phyloP scores from a whole-genome alignment of 441 rosid species.

The Brassica balearica region DNA sequence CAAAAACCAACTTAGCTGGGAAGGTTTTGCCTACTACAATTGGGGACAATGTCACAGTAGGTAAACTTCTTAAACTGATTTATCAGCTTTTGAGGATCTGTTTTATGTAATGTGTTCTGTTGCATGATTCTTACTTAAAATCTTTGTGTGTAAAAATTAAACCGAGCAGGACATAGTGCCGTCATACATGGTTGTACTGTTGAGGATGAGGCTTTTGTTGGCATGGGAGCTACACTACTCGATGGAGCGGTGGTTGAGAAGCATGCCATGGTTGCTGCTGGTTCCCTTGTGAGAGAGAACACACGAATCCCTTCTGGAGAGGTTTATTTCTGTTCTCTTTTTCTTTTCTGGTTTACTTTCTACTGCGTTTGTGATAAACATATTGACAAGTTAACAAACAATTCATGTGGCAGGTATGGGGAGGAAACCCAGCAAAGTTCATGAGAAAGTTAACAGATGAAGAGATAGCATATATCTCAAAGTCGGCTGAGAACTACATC shows the following conservation, averaged over 20 bases:
- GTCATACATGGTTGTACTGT: conserved; percentile 79
- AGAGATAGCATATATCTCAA: conserved; percentile 67
- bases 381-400: too few species aligned
- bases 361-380: neutral
- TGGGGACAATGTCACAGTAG: conserved; percentile 92
- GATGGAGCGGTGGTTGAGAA: conserved; percentile 80
- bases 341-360: conserved; percentile 9
- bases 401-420: conserved; percentile 62
- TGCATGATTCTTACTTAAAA: neutral
- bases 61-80: conserved; percentile 49
- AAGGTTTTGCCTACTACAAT: conserved; percentile 84
- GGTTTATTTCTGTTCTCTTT: conserved; percentile 45
- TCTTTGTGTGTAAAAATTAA: neutral
- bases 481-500: conserved; percentile 66
- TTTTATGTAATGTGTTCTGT: neutral
- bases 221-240: conserved; percentile 77
- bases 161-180: conserved; percentile 72
- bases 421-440: conserved; percentile 75
- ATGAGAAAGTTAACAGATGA: conserved; percentile 73
- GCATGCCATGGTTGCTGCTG: conserved; percentile 79
- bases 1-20: conserved; percentile 88
- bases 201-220: conserved; percentile 78
- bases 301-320: conserved; percentile 72
- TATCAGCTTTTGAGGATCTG: neutral
- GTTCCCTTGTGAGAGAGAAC: conserved; percentile 70